Conservation (phyloP, 2,329 filamentous ascomycete species). For the Ophiostoma ulmi region DNA sequence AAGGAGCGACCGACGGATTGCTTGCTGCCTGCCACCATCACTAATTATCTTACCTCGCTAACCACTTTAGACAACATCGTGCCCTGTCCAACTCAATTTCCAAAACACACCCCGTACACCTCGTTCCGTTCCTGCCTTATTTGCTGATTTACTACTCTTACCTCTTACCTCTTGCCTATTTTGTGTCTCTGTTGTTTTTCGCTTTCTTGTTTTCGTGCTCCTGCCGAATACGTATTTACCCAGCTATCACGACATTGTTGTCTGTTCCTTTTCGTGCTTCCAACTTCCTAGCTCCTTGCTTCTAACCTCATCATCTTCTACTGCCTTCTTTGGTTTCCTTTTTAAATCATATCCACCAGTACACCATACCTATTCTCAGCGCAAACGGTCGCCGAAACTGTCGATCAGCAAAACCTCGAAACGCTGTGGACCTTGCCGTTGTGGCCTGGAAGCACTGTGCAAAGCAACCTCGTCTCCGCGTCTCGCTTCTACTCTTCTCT, state of each 20-base stretch:
- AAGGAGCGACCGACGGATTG: not conserved
- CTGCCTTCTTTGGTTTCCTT: not conserved
- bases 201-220: not conserved
- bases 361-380: conserved; percentile 13
- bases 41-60: conserved; percentile 1
- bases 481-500: not conserved
- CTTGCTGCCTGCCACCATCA: not conserved
- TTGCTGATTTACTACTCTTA: not conserved
- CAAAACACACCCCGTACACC: conserved; percentile 7
- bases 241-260: not conserved
- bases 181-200: not conserved
- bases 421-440: conserved; percentile 27
- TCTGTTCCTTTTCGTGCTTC: not conserved
- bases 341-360: not conserved
- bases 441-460: conserved; percentile 19
- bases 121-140: conserved; percentile 13
- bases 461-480: not conserved
- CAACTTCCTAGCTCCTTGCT: not conserved
- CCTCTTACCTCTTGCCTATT: not conserved
- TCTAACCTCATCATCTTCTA: not conserved
- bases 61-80: not conserved
- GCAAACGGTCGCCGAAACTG: conserved; percentile 35
- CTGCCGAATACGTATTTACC: not conserved
- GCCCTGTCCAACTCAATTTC: not conserved
- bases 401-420: conserved; percentile 39